Conservation (phyloP, 192 early-diverging fungal genomes). For the Podochytrium sp. region DNA sequence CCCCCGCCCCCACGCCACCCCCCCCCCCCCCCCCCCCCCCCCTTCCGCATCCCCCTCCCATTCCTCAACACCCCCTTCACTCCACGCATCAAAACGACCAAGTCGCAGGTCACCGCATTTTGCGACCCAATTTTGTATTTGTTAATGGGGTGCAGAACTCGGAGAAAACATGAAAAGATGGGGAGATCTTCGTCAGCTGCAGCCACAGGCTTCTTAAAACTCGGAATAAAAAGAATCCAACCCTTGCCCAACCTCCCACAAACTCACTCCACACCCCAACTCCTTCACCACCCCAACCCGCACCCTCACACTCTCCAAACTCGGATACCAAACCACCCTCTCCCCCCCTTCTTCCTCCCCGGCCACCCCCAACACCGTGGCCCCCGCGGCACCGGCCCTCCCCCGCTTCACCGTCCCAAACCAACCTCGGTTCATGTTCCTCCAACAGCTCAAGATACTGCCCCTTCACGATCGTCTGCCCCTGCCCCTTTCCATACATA, state of each 20-base stretch:
- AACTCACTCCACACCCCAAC: slow-evolving; percentile 21
- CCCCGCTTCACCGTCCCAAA: background rate
- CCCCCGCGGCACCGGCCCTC: slow-evolving; percentile 5
- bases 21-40: no score
- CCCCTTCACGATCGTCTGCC: background rate
- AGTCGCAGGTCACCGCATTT: no score
- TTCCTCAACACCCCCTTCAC: no score
- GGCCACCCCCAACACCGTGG: slow-evolving; percentile 4
- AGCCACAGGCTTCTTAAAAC: slow-evolving; percentile 20
- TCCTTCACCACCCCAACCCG: slow-evolving; percentile 14
- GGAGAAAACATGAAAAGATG: background rate
- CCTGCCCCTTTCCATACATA: background rate
- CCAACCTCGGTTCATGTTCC: background rate
- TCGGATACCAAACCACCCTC: slow-evolving; percentile 36
- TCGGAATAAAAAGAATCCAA: slow-evolving; percentile 38
- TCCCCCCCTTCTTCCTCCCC: background rate
- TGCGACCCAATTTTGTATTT: no score
- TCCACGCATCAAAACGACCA: no score
- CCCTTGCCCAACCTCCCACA: slow-evolving; percentile 42
- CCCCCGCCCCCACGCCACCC: no score
- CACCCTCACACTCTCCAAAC: slow-evolving; percentile 12
- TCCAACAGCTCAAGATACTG: background rate
- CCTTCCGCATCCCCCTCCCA: no score
- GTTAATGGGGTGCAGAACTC: no score
- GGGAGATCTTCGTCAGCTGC: background rate